A percentile compares a stretch with the other conserved stretches of the same genome.
phyloP scores from a whole-genome alignment of 176 grass and related monocot genomes.

The Oryza rufipogon region DNA sequence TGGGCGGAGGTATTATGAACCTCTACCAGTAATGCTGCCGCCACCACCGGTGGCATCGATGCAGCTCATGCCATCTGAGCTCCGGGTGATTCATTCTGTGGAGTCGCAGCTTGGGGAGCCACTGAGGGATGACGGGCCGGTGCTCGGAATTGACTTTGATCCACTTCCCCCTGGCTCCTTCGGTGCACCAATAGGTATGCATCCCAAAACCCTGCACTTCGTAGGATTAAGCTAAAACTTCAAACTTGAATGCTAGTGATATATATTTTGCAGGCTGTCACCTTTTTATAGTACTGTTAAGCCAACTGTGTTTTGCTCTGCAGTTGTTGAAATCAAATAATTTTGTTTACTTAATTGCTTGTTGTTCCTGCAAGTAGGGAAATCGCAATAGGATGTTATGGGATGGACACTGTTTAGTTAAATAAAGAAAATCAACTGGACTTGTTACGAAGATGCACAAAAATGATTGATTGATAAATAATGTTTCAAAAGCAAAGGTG shows the following conservation, averaged over 20 bases:
- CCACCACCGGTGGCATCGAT: conserved; percentile 18
- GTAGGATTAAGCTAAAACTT: conserved; percentile 27
- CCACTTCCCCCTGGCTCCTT: conserved; percentile 92
- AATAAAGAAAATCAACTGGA: conserved; percentile 13
- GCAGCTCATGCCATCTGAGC: conserved; percentile 55
- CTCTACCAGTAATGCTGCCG: conserved; percentile 45
- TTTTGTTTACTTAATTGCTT: conserved; percentile 4
- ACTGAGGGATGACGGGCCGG: conserved; percentile 82
- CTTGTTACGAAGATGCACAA: neutral
- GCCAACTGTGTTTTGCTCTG: neutral
- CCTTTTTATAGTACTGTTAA: conserved; percentile 27
- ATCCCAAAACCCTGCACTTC: conserved; percentile 25
- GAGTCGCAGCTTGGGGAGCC: conserved; percentile 81
- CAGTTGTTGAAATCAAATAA: neutral
- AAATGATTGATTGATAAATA: conserved; percentile 20
- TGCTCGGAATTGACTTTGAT: conserved; percentile 85
- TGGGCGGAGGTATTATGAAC: conserved; percentile 72
- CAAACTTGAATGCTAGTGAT: conserved; percentile 21
- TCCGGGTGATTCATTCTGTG: conserved; percentile 58
- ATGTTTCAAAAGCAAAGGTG: neutral
- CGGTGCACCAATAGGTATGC: conserved; percentile 88
- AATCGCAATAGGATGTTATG: conserved; percentile 22
- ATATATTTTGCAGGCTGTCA: conserved; percentile 10
- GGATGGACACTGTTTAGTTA: neutral
- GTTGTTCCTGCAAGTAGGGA: conserved; percentile 21